phyloP scores from a whole-genome alignment of 805 yeast genomes.

The Wickerhamiella siamensis region DNA sequence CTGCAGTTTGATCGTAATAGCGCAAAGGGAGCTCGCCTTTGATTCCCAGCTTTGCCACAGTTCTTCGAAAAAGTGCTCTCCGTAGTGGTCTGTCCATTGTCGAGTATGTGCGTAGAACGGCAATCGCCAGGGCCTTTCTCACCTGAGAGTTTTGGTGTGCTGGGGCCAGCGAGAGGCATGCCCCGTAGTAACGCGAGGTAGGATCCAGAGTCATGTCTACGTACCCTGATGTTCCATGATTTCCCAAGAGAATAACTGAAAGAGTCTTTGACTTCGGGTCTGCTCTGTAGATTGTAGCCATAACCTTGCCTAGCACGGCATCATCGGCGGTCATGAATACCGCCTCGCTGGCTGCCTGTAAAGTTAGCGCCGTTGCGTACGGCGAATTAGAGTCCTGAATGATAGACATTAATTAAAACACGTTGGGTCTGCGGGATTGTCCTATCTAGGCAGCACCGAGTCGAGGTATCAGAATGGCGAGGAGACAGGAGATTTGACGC shows the following conservation, averaged over 20 bases:
- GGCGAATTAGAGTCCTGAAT: conserved; percentile 24
- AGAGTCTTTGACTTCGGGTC: conserved; percentile 15
- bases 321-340: conserved; percentile 27
- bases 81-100: conserved; percentile 30
- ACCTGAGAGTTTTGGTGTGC: conserved; percentile 41
- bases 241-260: conserved; percentile 23
- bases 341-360: conserved; percentile 20
- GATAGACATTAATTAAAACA: background rate
- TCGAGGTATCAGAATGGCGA: too few species aligned
- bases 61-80: conserved; percentile 2
- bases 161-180: conserved; percentile 51
- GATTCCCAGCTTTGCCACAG: conserved; percentile 2
- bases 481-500: background rate
- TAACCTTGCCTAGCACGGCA: conserved; percentile 21
- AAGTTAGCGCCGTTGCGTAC: conserved; percentile 19
- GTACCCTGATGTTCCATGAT: conserved; percentile 50
- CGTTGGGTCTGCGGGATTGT: background rate
- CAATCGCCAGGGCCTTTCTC: conserved; percentile 62
- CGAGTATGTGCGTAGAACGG: conserved; percentile 54
- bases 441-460: too few species aligned
- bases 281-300: conserved; percentile 24
- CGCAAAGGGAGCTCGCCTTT: conserved; percentile 11
- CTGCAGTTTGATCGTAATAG: conserved; percentile 68
- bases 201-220: conserved; percentile 42
- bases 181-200: conserved; percentile 61